These are phyloP conservation scores for Fraxinus cuspidata DNA, from an alignment of 257 asterid species.

Conservation along the genomic window DNA sequence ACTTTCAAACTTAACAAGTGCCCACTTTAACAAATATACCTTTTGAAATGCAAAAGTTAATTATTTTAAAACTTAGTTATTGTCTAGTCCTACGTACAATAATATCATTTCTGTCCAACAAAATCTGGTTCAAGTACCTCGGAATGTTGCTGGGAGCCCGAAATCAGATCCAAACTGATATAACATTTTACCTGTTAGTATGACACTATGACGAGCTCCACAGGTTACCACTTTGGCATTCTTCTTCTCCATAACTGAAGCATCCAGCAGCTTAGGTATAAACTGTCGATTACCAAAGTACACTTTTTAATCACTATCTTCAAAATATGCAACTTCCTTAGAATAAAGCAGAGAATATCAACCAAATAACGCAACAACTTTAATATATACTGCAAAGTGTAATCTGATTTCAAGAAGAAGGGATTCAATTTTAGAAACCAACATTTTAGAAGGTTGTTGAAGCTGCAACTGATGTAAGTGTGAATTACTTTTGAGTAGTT, in stretches of 20 bases:
- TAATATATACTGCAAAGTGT: neutral
- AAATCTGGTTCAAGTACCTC: slow-evolving; percentile 4
- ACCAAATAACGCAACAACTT: neutral
- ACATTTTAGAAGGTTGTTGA: slow-evolving; percentile 3
- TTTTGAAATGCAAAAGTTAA: neutral
- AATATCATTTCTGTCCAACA: neutral
- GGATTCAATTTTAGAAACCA: slow-evolving; percentile 7
- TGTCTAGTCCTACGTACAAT: neutral
- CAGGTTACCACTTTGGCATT: slow-evolving; percentile 53
- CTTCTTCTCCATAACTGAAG: slow-evolving; percentile 52
- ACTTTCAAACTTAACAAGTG: neutral
- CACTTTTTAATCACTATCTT: neutral
- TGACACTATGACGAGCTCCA: slow-evolving; percentile 80
- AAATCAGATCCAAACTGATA: slow-evolving; percentile 13
- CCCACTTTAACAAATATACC: neutral
- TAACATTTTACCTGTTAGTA: slow-evolving; percentile 53
- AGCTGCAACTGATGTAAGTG: slow-evolving; percentile 10
- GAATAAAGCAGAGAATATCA: neutral
- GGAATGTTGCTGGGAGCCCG: slow-evolving; percentile 18
- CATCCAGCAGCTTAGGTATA: slow-evolving; percentile 59
- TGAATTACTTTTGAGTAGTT: neutral
- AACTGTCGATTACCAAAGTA: slow-evolving; percentile 33
- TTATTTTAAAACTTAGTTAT: neutral
- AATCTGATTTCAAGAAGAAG: neutral
- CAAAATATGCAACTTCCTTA: neutral